Evolutionary conservation across 305 asterid species (phyloP), one percentile per base, ranked within the genome.

Genomic region (Solanum hybrid): DNA sequence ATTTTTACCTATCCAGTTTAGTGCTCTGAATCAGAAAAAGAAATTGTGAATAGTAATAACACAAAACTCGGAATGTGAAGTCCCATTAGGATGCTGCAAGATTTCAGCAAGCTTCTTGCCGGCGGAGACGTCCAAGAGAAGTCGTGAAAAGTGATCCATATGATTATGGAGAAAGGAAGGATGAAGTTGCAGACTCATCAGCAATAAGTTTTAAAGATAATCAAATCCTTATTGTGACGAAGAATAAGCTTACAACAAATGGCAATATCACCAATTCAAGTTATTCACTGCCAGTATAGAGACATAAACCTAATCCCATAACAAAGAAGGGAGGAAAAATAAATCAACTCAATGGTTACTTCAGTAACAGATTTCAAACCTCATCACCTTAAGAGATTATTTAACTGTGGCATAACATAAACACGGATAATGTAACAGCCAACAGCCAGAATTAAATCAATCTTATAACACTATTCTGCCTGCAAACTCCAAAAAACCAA

Each of bases 391-490:
- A 56, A 85, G 51, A 64, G 77, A 64, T 85, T 87, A 75, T 17
- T 26, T 20, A 38, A 46, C 75, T 56, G 85, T 87, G 75, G 85
- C 89, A 87, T 34, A 75, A 87, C 82, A 40, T 87, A 75, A 26
- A 24, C 73, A 75, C n/a, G n/a, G 51, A 73, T 26, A 34, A 51
- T 87, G 89, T 51, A 87, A 84, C 7, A 84, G 88, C 88, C 87
- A 51, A 31, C 37, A 38, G 89, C 89, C 31, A 87, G 42, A 87
- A 87, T 32, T 42, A 40, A 87, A 87, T 87, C 89, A 87, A 87
- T 75, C 85, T 87, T 73, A 31, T 17, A 51, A 72, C 22, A 42
- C 89, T 71, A 85, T 32, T 34, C 78, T 34, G 20, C 72, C 89
- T 16, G 89, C 89, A 22, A 71, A 75, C 51, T 38, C 72, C 85